Percentiles rank a stretch among this genome's conserved stretches.
These are phyloP conservation scores for Epichloe baconii DNA, from an alignment of 2,329 filamentous ascomycete genomes.

Conservation along the genomic window DNA sequence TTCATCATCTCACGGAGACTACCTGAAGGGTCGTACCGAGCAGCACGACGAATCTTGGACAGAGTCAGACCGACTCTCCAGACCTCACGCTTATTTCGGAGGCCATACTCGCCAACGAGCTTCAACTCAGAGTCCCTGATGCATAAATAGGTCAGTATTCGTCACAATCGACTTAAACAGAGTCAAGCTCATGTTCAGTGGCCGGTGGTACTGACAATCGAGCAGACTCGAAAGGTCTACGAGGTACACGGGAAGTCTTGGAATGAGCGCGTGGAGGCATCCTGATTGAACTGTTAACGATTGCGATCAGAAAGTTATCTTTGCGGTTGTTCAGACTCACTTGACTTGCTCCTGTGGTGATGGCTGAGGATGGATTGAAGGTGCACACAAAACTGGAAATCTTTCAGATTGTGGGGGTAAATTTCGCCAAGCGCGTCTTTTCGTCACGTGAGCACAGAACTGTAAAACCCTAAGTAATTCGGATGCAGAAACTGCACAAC, in stretches of 20 bases:
- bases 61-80: constrained; percentile 99
- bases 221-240: constrained; percentile 98
- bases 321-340: constrained; percentile 16
- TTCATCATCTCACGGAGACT: not conserved
- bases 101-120: constrained; percentile 98
- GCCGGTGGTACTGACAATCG: constrained; percentile 95
- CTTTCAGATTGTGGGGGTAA: constrained; percentile 21
- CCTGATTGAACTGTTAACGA: constrained; percentile 18
- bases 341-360: constrained; percentile 26
- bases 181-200: constrained; percentile 98
- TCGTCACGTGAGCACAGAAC: constrained; percentile 15
- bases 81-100: constrained; percentile 99
- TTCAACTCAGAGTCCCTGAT: constrained; percentile 97
- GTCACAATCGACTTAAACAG: constrained; percentile 83
- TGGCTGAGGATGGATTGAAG: constrained; percentile 21
- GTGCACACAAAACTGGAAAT: constrained; percentile 17
- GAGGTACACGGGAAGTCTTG: constrained; percentile 99
- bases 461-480: constrained; percentile 21
- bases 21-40: constrained; percentile 54
- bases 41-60: constrained; percentile 99
- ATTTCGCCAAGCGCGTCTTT: constrained; percentile 8
- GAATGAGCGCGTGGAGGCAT: constrained; percentile 58
- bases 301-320: not conserved
- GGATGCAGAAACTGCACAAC: constrained; percentile 6
- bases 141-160: constrained; percentile 49